Percentiles rank a stretch among this genome's conserved stretches.
phyloP scores from a whole-genome alignment of 1,284 basidiomycete genomes.

The Apiotrichum gracile region DNA sequence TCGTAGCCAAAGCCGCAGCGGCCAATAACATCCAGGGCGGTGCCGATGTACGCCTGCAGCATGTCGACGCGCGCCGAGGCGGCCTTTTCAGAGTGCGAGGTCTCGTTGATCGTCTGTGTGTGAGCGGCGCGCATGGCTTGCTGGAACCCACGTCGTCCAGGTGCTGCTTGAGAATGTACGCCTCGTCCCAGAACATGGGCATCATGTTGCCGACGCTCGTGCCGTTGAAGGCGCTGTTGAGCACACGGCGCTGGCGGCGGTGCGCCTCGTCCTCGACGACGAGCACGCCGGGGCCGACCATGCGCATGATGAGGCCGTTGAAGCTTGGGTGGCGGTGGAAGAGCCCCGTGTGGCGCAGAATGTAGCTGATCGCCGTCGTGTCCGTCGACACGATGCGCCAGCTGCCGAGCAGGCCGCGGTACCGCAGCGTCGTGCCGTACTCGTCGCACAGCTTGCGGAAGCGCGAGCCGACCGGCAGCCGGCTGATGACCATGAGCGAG shows the following conservation, averaged over 20 bases:
- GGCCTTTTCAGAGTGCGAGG: not conserved
- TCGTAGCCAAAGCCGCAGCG: conserved; percentile 63
- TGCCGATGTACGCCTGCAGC: conserved; percentile 57
- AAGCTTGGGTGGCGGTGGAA: conserved; percentile 65
- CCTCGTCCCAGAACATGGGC: conserved; percentile 62
- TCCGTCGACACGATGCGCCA: conserved; percentile 58
- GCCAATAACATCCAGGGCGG: conserved; percentile 67
- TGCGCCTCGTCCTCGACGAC: conserved; percentile 52
- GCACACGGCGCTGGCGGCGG: conserved; percentile 51
- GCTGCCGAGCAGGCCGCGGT: conserved; percentile 22
- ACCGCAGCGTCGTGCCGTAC: conserved; percentile 22
- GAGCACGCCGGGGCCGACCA: conserved; percentile 42
- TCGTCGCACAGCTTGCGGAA: not conserved
- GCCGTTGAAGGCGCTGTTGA: conserved; percentile 49
- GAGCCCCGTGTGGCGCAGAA: conserved; percentile 57
- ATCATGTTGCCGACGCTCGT: conserved; percentile 46
- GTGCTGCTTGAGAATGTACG: conserved; percentile 49
- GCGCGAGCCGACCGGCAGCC: not conserved
- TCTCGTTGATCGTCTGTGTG: not conserved
- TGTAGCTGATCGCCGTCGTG: conserved; percentile 56
- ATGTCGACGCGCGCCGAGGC: conserved; percentile 52
- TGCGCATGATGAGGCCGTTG: conserved; percentile 52
- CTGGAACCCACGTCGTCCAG: conserved; percentile 26
- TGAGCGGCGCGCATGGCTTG: conserved; percentile 15
- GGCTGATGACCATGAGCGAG: not conserved